Conservation (phyloP, 768 basidiomycete genomes). For the Termitomyces sp. region DNA sequence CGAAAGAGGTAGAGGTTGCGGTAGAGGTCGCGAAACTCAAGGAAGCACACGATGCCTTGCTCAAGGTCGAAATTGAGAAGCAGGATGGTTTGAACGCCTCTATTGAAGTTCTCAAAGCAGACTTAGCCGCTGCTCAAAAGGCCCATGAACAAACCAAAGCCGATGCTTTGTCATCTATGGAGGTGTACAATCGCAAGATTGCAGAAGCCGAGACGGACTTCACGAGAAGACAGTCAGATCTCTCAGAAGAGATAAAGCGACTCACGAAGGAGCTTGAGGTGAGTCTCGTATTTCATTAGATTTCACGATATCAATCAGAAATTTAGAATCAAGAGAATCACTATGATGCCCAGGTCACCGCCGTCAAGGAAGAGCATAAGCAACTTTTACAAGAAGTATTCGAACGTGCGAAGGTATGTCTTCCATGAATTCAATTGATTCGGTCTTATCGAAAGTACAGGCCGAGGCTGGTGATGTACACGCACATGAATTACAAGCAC, state of each 20-base stretch:
- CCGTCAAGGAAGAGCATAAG: slow-evolving; percentile 62
- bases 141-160: slow-evolving; percentile 48
- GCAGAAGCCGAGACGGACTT: slow-evolving; percentile 50
- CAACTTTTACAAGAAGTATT: slow-evolving; percentile 65
- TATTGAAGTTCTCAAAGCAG: slow-evolving; percentile 42
- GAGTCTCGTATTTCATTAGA: slow-evolving; percentile 16
- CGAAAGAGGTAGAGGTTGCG: slow-evolving; percentile 44
- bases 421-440: neutral
- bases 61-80: slow-evolving; percentile 42
- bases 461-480: slow-evolving; percentile 70
- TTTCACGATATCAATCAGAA: slow-evolving; percentile 7
- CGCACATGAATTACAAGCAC: slow-evolving; percentile 62
- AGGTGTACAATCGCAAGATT: slow-evolving; percentile 45
- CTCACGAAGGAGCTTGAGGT: slow-evolving; percentile 68
- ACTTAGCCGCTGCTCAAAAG: slow-evolving; percentile 41
- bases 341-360: slow-evolving; percentile 65
- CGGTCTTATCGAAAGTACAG: slow-evolving; percentile 31
- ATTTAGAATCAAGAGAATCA: slow-evolving; percentile 64
- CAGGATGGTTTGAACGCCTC: slow-evolving; percentile 41
- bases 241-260: slow-evolving; percentile 52
- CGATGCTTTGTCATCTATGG: slow-evolving; percentile 41
- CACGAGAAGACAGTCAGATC: slow-evolving; percentile 45
- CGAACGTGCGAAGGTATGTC: slow-evolving; percentile 69
- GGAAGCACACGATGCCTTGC: slow-evolving; percentile 41
- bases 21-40: slow-evolving; percentile 38